Evolutionary conservation across 192 early-diverging fungal species (phyloP).

Genomic region (Chytriomyces confervae): DNA sequence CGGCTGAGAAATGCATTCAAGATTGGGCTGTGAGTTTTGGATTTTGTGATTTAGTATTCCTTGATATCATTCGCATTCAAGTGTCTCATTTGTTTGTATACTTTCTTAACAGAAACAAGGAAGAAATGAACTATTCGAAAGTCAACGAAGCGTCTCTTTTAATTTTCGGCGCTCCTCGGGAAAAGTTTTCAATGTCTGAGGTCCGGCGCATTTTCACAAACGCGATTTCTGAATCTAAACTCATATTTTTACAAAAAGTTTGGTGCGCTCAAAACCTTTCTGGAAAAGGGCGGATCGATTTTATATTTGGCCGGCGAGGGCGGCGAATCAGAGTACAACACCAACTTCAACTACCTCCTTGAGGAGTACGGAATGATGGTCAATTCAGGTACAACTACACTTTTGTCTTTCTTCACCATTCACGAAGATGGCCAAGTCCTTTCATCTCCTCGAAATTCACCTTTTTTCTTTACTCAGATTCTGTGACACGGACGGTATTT

Average conservation of each 20-base stretch:
- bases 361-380: slow-evolving; percentile 70
- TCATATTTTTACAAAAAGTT: slow-evolving; percentile 45
- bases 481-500: slow-evolving; percentile 64
- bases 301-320: slow-evolving; percentile 67
- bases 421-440: not conserved
- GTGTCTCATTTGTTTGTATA: not conserved
- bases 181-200: slow-evolving; percentile 68
- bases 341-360: slow-evolving; percentile 72
- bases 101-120: slow-evolving; percentile 52
- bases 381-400: slow-evolving; percentile 55
- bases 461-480: slow-evolving; percentile 41
- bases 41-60: slow-evolving; percentile 12
- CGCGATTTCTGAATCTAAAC: not conserved
- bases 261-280: slow-evolving; percentile 57
- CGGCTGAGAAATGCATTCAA: slow-evolving; percentile 55
- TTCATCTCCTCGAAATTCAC: not conserved
- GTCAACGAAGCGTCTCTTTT: slow-evolving; percentile 56
- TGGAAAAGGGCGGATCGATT: slow-evolving; percentile 68
- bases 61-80: no score
- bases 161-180: slow-evolving; percentile 63
- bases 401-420: not conserved
- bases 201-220: slow-evolving; percentile 31
- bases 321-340: slow-evolving; percentile 60
- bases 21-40: slow-evolving; percentile 52
- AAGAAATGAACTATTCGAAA: slow-evolving; percentile 59